These are phyloP conservation scores for Zymoseptoria pseudotritici DNA, from an alignment of 2,329 filamentous ascomycete species.

Conservation along the genomic window DNA sequence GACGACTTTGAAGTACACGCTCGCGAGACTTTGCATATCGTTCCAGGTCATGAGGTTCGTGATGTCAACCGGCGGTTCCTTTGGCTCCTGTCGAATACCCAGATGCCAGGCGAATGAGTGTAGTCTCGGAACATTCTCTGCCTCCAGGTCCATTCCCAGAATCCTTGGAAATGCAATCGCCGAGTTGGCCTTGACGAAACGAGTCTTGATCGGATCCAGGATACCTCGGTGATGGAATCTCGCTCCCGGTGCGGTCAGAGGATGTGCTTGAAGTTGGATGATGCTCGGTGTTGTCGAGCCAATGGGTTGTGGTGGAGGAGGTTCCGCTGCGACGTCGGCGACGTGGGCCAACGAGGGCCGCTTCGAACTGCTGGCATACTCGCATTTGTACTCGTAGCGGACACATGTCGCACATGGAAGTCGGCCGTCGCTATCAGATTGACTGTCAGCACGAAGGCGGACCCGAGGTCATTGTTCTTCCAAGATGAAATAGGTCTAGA, in stretches of 20 bases:
- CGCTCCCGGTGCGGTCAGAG: slow-evolving; percentile 29
- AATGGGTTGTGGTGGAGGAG: slow-evolving; percentile 15
- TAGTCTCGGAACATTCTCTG: slow-evolving; percentile 46
- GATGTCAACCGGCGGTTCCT: slow-evolving; percentile 21
- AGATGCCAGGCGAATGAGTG: slow-evolving; percentile 51
- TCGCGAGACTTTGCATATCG: slow-evolving; percentile 25
- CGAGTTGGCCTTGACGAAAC: slow-evolving; percentile 30
- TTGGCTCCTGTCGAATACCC: slow-evolving; percentile 24
- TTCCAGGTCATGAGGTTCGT: slow-evolving; percentile 22
- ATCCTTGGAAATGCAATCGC: slow-evolving; percentile 50
- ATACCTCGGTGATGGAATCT: slow-evolving; percentile 31
- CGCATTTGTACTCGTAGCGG: slow-evolving; percentile 31
- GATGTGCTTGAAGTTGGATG: slow-evolving; percentile 27
- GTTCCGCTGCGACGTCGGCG: slow-evolving; percentile 20
- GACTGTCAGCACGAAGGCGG: neutral
- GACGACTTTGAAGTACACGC: slow-evolving; percentile 47
- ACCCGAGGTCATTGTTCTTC: too few relatives aligned
- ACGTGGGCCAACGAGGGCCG: slow-evolving; percentile 19
- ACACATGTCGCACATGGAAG: slow-evolving; percentile 29
- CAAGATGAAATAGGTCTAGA: too few relatives aligned
- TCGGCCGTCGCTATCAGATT: slow-evolving; percentile 22
- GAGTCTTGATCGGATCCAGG: slow-evolving; percentile 29
- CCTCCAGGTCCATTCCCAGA: slow-evolving; percentile 48
- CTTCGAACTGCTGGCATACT: slow-evolving; percentile 26
- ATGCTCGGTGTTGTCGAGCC: slow-evolving; percentile 23